Percentiles rank a stretch among this genome's conserved stretches.
Conservation (phyloP, 306 rosid genomes). For the Cicer arietinum region DNA sequence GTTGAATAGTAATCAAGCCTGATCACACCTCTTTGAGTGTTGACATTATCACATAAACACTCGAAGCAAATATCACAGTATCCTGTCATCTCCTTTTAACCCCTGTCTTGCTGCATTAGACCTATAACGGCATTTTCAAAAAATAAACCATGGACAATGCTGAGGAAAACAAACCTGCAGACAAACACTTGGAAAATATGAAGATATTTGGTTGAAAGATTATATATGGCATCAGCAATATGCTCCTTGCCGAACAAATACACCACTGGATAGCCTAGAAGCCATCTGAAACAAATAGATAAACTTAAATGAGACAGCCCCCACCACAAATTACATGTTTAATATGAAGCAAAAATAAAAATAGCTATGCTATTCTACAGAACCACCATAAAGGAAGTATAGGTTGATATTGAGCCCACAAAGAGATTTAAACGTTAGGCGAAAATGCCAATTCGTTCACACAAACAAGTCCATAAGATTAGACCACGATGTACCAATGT, state of each 20-base stretch:
- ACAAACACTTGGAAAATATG: conserved; percentile 70
- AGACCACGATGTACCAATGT: conserved; percentile 12
- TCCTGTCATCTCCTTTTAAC: not conserved
- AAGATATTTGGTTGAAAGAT: conserved; percentile 82
- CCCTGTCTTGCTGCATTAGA: conserved; percentile 1
- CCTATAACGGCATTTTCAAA: conserved; percentile 18
- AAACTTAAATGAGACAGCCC: conserved; percentile 25
- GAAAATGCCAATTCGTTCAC: not conserved
- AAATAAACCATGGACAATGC: conserved; percentile 18
- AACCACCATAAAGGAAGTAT: conserved; percentile 23
- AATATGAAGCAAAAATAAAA: conserved; percentile 10
- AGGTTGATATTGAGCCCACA: conserved; percentile 26
- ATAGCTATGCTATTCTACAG: conserved; percentile 13
- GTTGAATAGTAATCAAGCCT: conserved; percentile 12
- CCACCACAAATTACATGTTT: conserved; percentile 2
- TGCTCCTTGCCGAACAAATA: conserved; percentile 77
- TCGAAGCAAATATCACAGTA: not conserved
- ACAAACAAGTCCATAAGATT: conserved; percentile 11
- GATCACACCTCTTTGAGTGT: conserved; percentile 26
- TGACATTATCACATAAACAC: conserved; percentile 1
- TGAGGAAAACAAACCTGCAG: conserved; percentile 65
- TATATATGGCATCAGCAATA: conserved; percentile 66
- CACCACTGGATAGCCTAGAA: conserved; percentile 90
- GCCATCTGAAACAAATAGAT: conserved; percentile 74
- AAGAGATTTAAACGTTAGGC: not conserved